These are phyloP conservation scores for Yamadazyma songkhlaensis DNA, from an alignment of 1,139 yeast species.

Conservation along the genomic window DNA sequence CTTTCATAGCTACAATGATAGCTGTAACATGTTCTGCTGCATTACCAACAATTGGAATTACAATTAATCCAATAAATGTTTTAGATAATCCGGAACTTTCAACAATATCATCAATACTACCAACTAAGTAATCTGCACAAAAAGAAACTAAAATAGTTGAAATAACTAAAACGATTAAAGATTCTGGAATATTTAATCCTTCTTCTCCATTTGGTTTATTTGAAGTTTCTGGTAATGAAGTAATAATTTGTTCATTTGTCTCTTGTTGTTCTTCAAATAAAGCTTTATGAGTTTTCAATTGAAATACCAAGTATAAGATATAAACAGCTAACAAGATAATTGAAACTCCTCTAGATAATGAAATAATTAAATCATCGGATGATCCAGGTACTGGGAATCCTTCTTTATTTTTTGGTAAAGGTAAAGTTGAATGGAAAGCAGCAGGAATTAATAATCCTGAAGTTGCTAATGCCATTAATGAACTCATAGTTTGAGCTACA, in stretches of 20 bases:
- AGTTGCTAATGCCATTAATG: slow-evolving; percentile 86
- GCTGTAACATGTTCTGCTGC: slow-evolving; percentile 99
- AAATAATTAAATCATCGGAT: slow-evolving; percentile 54
- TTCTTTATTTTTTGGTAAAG: slow-evolving; percentile 28
- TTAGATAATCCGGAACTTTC: slow-evolving; percentile 81
- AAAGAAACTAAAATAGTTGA: slow-evolving; percentile 82
- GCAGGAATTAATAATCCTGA: slow-evolving; percentile 91
- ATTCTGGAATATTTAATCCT: slow-evolving; percentile 38
- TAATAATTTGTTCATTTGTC: slow-evolving; percentile 36
- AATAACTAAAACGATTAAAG: slow-evolving; percentile 48
- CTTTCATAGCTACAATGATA: slow-evolving; percentile 88
- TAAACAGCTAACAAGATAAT: slow-evolving; percentile 76
- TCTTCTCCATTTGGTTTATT: slow-evolving; percentile 25
- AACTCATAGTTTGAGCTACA: slow-evolving; percentile 96
- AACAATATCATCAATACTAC: slow-evolving; percentile 87
- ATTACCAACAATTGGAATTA: slow-evolving; percentile 95
- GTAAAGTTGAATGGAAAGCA: slow-evolving; percentile 83
- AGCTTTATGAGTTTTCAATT: slow-evolving; percentile 78
- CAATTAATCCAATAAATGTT: slow-evolving; percentile 90
- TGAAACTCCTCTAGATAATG: slow-evolving; percentile 84
- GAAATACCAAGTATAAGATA: slow-evolving; percentile 77
- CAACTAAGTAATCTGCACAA: slow-evolving; percentile 92
- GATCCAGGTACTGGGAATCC: slow-evolving; percentile 41
- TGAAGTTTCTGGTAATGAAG: slow-evolving; percentile 28
- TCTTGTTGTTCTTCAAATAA: slow-evolving; percentile 46